Conservation (phyloP, 176 grass and related monocot species). For the Areca catechu region DNA sequence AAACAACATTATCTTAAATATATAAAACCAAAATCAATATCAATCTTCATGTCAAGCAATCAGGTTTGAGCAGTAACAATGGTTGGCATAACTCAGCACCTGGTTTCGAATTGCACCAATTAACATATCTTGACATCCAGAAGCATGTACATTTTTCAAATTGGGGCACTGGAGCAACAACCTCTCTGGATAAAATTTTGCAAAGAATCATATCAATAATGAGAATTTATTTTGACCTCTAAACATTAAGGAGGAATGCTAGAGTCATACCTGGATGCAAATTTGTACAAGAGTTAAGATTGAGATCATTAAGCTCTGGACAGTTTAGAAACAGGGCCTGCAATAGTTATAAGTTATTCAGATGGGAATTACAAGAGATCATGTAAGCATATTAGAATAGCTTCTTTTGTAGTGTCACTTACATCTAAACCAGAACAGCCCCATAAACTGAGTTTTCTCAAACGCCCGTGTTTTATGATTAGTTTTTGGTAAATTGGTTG, state of each 20-base stretch:
- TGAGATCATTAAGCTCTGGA: conserved; percentile 83
- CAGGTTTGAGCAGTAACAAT: no score
- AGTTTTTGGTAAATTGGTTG: conserved; percentile 45
- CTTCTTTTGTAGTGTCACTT: conserved; percentile 8
- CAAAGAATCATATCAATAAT: background rate
- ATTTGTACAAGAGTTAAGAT: conserved; percentile 76
- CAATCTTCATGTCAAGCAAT: no score
- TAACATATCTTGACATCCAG: conserved; percentile 75
- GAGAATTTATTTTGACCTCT: background rate
- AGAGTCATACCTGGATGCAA: conserved; percentile 67
- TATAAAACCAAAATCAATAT: no score
- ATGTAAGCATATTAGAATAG: no score
- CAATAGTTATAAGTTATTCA: background rate
- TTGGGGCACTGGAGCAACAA: conserved; percentile 79
- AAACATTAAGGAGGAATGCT: no score
- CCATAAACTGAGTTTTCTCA: conserved; percentile 88
- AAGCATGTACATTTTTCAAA: conserved; percentile 69
- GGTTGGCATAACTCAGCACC: conserved; percentile 25
- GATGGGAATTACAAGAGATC: no score
- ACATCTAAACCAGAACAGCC: conserved; percentile 72
- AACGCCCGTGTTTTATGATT: conserved; percentile 63
- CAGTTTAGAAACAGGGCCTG: conserved; percentile 75
- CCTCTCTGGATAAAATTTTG: conserved; percentile 42
- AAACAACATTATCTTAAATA: no score
- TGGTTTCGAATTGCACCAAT: conserved; percentile 84